A percentile compares a stretch with the other conserved stretches of the same genome.
phyloP scores from a whole-genome alignment of 2,329 filamentous ascomycete species.

The Fusarium concolor region DNA sequence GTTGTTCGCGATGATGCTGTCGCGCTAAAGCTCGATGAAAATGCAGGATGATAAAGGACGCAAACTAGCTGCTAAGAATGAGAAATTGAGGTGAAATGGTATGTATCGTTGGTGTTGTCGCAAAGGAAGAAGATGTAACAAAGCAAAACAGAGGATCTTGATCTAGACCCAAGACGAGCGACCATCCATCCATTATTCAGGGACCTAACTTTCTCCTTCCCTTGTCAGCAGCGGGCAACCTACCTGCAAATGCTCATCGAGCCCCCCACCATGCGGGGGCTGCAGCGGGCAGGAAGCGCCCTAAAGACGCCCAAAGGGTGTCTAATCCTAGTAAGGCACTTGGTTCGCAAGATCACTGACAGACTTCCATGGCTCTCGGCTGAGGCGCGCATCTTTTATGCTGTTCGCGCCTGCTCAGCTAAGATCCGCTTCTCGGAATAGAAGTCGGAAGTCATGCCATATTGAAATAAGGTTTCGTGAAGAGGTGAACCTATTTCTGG shows the following conservation, averaged over 20 bases:
- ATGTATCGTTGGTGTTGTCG: conserved; percentile 11
- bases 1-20: not conserved
- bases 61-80: not conserved
- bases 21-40: not conserved
- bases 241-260: conserved; percentile 29
- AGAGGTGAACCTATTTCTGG: not conserved
- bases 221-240: conserved; percentile 32
- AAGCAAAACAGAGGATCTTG: conserved; percentile 25
- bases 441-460: conserved; percentile 4
- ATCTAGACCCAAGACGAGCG: conserved; percentile 15
- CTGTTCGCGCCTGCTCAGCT: conserved; percentile 15
- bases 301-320: conserved; percentile 13
- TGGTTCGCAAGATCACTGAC: conserved; percentile 31
- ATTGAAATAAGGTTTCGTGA: not conserved
- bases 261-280: conserved; percentile 38
- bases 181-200: conserved; percentile 17
- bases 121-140: conserved; percentile 28
- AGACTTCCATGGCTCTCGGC: not conserved
- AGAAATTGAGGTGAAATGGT: not conserved
- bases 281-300: conserved; percentile 20
- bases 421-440: conserved; percentile 8
- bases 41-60: not conserved
- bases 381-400: not conserved
- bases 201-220: conserved; percentile 29
- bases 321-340: conserved; percentile 35